Percentiles rank a stretch among this genome's conserved stretches.
phyloP scores from a whole-genome alignment of 768 basidiomycete genomes.

The Porphyrellus cyaneotinctus region DNA sequence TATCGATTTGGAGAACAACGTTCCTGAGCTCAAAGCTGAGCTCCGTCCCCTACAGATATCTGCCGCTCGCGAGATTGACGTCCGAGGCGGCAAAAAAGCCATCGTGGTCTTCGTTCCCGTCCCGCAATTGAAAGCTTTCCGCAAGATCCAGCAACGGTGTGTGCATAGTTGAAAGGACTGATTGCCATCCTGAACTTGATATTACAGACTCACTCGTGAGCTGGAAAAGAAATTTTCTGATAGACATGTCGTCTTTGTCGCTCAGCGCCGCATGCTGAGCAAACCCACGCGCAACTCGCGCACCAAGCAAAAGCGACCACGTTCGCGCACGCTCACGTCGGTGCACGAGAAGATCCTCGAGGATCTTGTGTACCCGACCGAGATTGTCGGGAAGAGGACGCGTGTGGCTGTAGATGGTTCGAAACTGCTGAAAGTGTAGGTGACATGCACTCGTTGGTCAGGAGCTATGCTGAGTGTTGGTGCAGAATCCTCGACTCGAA shows the following conservation, averaged over 20 bases:
- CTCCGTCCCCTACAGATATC: constrained; percentile 95
- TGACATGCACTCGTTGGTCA: constrained; percentile 23
- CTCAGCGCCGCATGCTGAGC: constrained; percentile 96
- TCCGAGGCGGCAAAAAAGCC: constrained; percentile 99
- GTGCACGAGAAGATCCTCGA: constrained; percentile 99
- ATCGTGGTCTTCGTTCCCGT: constrained; percentile 98
- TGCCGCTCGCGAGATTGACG: constrained; percentile 97
- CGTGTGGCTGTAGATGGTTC: constrained; percentile 91
- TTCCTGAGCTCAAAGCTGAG: constrained; percentile 96
- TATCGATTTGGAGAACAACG: constrained; percentile 96
- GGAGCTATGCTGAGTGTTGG: constrained; percentile 14
- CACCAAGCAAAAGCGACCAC: constrained; percentile 93
- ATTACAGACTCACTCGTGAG: constrained; percentile 86
- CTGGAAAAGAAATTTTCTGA: constrained; percentile 99
- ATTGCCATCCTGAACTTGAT: constrained; percentile 7
- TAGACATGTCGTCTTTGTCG: constrained; percentile 98
- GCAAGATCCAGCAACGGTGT: constrained; percentile 94
- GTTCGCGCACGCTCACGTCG: constrained; percentile 92
- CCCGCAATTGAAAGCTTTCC: constrained; percentile 97
- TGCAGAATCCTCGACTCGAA: constrained; percentile 93
- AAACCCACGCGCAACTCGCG: constrained; percentile 94
- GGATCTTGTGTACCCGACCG: constrained; percentile 97
- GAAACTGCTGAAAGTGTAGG: constrained; percentile 97
- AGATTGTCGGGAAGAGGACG: constrained; percentile 98
- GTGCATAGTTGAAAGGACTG: background rate